phyloP scores from a whole-genome alignment of 1,284 basidiomycete genomes.

The Trametes sp. region DNA sequence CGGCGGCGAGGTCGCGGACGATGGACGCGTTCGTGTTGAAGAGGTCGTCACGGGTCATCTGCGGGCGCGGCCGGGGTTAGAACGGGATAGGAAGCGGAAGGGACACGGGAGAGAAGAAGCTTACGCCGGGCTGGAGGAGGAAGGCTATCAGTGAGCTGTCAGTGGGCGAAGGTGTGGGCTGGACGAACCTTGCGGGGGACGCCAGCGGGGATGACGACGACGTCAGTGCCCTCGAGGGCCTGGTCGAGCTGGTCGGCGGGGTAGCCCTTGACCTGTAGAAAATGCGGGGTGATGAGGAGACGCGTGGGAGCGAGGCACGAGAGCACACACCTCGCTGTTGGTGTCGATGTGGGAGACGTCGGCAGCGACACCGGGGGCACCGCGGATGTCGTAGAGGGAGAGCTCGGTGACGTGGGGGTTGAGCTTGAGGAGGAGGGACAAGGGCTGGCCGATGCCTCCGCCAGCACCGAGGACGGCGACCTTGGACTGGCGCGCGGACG shows the following conservation, averaged over 20 bases:
- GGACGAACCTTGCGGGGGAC: slow-evolving; percentile 88
- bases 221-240: slow-evolving; percentile 85
- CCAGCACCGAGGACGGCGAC: slow-evolving; percentile 93
- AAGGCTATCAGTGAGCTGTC: slow-evolving; percentile 35
- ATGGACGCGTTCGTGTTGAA: slow-evolving; percentile 99
- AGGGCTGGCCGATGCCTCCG: slow-evolving; percentile 92
- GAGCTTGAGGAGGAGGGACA: slow-evolving; percentile 88
- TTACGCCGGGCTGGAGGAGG: slow-evolving; percentile 70
- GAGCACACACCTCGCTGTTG: slow-evolving; percentile 72
- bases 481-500: slow-evolving; percentile 75
- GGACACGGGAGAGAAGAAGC: slow-evolving; percentile 42
- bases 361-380: slow-evolving; percentile 91
- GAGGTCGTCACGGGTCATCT: slow-evolving; percentile 98
- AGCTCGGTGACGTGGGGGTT: slow-evolving; percentile 83
- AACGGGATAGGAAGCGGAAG: slow-evolving; percentile 27
- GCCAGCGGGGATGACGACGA: slow-evolving; percentile 98
- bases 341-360: slow-evolving; percentile 96
- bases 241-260: slow-evolving; percentile 86
- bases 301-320: slow-evolving; percentile 14
- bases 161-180: slow-evolving; percentile 12
- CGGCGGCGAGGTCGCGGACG: slow-evolving; percentile 93
- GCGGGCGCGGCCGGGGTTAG: slow-evolving; percentile 39
- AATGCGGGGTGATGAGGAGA: slow-evolving; percentile 16
- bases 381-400: slow-evolving; percentile 91
- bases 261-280: slow-evolving; percentile 78